Evolutionary conservation across 192 early-diverging fungal species (phyloP).

Genomic region (Chytriomyces sp.): DNA sequence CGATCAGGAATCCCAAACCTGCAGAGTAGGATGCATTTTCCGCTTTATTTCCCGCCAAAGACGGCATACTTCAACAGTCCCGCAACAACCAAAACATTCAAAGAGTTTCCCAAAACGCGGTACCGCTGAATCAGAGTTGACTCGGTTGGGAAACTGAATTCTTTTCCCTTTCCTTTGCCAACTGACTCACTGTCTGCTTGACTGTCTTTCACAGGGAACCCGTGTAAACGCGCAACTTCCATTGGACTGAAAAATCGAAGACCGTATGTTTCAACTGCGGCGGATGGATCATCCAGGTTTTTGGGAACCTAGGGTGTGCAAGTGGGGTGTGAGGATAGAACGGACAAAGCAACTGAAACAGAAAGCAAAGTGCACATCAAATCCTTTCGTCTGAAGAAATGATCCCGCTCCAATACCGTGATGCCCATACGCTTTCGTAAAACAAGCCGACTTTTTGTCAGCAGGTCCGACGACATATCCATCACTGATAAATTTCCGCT

Average conservation of each 20-base stretch:
- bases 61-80: slow-evolving; percentile 61
- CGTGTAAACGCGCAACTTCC: slow-evolving; percentile 79
- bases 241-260: slow-evolving; percentile 77
- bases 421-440: slow-evolving; percentile 80
- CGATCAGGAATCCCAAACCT: no score
- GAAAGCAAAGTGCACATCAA: no score
- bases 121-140: slow-evolving; percentile 77
- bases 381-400: slow-evolving; percentile 70
- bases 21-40: no score
- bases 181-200: slow-evolving; percentile 21
- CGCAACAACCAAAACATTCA: slow-evolving; percentile 82
- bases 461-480: slow-evolving; percentile 44
- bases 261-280: slow-evolving; percentile 50
- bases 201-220: slow-evolving; percentile 63
- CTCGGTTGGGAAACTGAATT: slow-evolving; percentile 70
- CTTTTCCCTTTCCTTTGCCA: slow-evolving; percentile 3
- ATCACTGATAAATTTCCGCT: slow-evolving; percentile 35
- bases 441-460: slow-evolving; percentile 36
- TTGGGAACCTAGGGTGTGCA: slow-evolving; percentile 60
- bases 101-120: slow-evolving; percentile 86
- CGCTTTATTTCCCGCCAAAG: no score
- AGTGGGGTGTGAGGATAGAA: no score
- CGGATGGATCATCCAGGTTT: slow-evolving; percentile 64
- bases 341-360: no score
- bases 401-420: slow-evolving; percentile 76